Evolutionary conservation across 768 basidiomycete genomes (phyloP).

Genomic region (Tulasnella sp.): DNA sequence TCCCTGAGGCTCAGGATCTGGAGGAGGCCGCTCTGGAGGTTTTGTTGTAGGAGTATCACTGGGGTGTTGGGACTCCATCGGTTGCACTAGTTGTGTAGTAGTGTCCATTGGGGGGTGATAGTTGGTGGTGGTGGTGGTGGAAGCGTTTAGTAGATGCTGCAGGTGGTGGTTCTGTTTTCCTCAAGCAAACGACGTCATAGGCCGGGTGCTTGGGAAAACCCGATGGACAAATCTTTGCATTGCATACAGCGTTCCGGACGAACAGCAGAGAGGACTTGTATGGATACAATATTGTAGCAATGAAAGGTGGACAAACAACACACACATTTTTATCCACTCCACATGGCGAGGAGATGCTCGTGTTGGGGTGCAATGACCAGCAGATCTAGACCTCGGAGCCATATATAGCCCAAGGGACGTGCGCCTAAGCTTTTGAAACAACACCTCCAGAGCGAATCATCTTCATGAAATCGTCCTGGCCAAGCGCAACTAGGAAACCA

Average conservation of each 20-base stretch:
- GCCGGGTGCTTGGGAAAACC: background rate
- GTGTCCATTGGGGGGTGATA: background rate
- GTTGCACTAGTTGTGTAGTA: background rate
- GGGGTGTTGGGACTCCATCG: background rate
- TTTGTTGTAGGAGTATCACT: background rate
- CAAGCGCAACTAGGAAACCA: slow-evolving; percentile 42
- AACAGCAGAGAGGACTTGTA: background rate
- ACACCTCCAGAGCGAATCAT: slow-evolving; percentile 75
- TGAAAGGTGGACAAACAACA: background rate
- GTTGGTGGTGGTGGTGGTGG: background rate
- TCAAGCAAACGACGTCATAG: background rate
- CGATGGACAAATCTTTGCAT: background rate
- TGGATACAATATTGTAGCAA: background rate
- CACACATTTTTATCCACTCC: background rate
- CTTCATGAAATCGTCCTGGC: slow-evolving; percentile 70
- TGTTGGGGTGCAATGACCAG: background rate
- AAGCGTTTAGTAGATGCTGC: background rate
- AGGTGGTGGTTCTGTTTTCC: background rate
- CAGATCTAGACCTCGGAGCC: background rate
- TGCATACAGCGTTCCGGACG: background rate
- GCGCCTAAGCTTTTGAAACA: slow-evolving; percentile 48
- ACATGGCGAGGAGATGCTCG: background rate
- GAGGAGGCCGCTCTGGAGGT: background rate
- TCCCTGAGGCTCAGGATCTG: background rate
- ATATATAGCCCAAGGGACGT: background rate